Percentiles rank a stretch among this genome's conserved stretches.
phyloP scores from a whole-genome alignment of 2,329 filamentous ascomycete genomes.

The Xylaria sp. region DNA sequence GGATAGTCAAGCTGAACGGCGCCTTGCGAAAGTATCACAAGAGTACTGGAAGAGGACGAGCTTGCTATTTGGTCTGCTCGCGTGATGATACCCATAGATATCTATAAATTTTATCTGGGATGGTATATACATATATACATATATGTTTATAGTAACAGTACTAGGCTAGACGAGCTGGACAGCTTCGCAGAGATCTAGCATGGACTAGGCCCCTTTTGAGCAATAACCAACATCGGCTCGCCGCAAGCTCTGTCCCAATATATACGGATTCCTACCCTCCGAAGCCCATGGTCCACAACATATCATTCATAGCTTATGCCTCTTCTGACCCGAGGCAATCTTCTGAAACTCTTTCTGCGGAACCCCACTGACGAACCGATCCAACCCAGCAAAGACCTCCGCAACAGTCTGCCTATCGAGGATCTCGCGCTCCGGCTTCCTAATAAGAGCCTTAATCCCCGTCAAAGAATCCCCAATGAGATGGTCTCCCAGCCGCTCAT shows the following conservation, averaged over 20 bases:
- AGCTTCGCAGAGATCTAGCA: slow-evolving; percentile 17
- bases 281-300: neutral
- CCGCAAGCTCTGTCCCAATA: neutral
- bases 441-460: slow-evolving; percentile 86
- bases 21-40: slow-evolving; percentile 70
- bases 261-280: too few relatives aligned
- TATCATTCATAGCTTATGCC: slow-evolving; percentile 77
- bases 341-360: slow-evolving; percentile 91
- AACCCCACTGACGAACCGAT: slow-evolving; percentile 80
- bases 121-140: slow-evolving; percentile 6
- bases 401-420: slow-evolving; percentile 81
- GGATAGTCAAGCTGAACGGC: slow-evolving; percentile 61
- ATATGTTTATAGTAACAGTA: slow-evolving; percentile 2
- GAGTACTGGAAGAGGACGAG: slow-evolving; percentile 88
- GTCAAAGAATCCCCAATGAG: slow-evolving; percentile 81
- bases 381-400: slow-evolving; percentile 87
- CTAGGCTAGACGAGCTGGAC: neutral
- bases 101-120: neutral
- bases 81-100: slow-evolving; percentile 49
- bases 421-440: slow-evolving; percentile 75
- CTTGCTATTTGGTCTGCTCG: slow-evolving; percentile 82
- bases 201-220: neutral
- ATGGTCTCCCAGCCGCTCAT: slow-evolving; percentile 82
- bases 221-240: neutral
- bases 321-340: slow-evolving; percentile 88